Evolutionary conservation across 1,284 basidiomycete species (phyloP).

Genomic region (Ganoderma sp.): DNA sequence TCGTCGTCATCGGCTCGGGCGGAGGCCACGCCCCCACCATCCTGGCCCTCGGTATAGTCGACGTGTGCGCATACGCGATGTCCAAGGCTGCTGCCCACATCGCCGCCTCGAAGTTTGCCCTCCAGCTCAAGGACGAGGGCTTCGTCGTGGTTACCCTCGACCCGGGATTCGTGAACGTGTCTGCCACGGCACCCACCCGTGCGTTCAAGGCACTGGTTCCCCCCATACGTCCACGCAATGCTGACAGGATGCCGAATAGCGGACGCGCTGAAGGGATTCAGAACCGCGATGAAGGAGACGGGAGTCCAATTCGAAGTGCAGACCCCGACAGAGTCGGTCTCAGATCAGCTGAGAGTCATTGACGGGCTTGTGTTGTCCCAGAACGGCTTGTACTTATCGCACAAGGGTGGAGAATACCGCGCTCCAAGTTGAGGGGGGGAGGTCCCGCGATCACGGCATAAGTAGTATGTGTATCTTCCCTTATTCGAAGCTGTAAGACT

Average conservation of each 20-base stretch:
- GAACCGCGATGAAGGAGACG: not conserved
- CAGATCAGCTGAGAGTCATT: not conserved
- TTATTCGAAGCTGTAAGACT: not conserved
- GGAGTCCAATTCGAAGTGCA: not conserved
- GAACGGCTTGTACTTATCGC: conserved; percentile 1
- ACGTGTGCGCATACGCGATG: conserved; percentile 40
- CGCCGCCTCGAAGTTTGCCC: conserved; percentile 47
- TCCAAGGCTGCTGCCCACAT: conserved; percentile 49
- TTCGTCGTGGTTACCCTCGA: conserved; percentile 45
- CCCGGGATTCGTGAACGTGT: conserved; percentile 46
- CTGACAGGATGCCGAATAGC: not conserved
- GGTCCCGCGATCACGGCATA: no score
- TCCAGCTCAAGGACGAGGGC: conserved; percentile 43
- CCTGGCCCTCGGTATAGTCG: conserved; percentile 19
- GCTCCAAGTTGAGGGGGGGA: not conserved
- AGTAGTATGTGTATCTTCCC: no score
- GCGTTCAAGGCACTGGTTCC: no score
- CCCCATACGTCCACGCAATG: no score
- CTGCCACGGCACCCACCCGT: not conserved
- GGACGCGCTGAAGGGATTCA: no score
- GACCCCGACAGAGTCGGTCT: not conserved
- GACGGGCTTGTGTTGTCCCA: not conserved
- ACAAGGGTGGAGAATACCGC: not conserved
- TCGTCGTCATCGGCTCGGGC: conserved; percentile 44
- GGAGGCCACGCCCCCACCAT: conserved; percentile 41